Base-by-base conservation (phyloP, 148 eudicot genomes). In the Rheum nobile region DNA sequence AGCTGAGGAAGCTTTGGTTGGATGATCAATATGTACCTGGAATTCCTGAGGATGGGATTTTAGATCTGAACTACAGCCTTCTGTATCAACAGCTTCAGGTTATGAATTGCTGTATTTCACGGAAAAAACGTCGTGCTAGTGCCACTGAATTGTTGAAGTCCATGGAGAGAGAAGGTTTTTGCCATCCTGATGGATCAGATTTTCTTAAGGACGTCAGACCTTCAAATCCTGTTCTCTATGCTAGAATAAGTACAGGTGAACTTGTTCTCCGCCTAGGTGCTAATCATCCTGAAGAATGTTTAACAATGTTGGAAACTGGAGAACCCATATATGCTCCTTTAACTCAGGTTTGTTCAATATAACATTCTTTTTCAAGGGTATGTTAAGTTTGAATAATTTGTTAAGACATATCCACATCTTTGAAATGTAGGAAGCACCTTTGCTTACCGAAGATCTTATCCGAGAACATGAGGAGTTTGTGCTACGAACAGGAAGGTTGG, bases 391-490 rank as follows among this genome's bases (percentile, higher is more conserved):
- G 48, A 24, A 46, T 37, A 19, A 73, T 31, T 61, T 37, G 55
- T 46, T 72, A 37, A 75, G 76, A 32, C 37, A 63, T 42, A 47
- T 72, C 24, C 78, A 44, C 72, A 38, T 69, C 28, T 75, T 14
- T 75, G 42, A 26, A 29, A 76, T 84, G 80, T 67, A 95, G 98
- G 98, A 95, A 88, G 91, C 86, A 69, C 97, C 97, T 77, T 82
- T 95, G 81, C 86, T 95, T 34, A 95, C 98, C 0, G 97, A 91
- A 84, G 98, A 95, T 80, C 88, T 91, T 75, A 88, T 93, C 70
- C 86, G 87, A 78, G 98, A 95, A 82, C 87, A 90, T 41, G 98
- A 95, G 78, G 98, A 95, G 78, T 85, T 91, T 84, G 93, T 95
- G 79, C 79, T 95, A 63, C 90, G 93, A 63, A 95, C 98, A 38